phyloP scores from a whole-genome alignment of 345 rosid species.

The Salix koriyanagi region DNA sequence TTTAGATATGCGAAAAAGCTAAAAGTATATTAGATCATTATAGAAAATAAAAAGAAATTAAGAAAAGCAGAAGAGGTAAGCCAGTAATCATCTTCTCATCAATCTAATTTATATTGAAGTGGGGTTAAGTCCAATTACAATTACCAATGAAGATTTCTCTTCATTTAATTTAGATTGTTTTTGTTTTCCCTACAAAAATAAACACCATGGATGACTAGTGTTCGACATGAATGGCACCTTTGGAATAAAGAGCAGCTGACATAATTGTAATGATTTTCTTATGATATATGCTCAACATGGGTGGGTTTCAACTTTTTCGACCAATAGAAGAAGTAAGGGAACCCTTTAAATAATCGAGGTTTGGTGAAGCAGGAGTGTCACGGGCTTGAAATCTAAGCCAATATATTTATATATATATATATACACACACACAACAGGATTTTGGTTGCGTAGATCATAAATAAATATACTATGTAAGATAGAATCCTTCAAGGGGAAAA shows the following conservation, averaged over 20 bases:
- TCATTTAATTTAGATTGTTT: constrained; percentile 1
- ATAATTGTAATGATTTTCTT: constrained; percentile 21
- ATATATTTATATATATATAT: no score
- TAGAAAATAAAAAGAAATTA: no score
- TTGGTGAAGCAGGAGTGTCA: constrained; percentile 28
- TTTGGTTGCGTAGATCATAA: constrained; percentile 10
- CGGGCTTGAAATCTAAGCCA: constrained; percentile 20
- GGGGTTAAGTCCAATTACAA: background rate
- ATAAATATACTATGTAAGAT: background rate
- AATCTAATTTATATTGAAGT: background rate
- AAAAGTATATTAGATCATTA: no score
- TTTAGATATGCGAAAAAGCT: no score
- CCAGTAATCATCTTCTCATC: background rate
- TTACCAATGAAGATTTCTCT: background rate
- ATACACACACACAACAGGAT: background rate
- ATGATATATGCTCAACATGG: constrained; percentile 11
- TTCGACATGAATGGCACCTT: constrained; percentile 15
- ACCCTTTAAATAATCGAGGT: constrained; percentile 19
- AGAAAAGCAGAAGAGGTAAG: no score
- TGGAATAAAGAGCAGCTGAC: constrained; percentile 4
- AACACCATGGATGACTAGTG: background rate
- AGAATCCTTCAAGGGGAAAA: background rate
- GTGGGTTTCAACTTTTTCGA: constrained; percentile 24
- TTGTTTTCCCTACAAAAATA: background rate
- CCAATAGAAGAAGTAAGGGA: constrained; percentile 23